A percentile compares a stretch with the other conserved stretches of the same genome.
Conservation (phyloP, 2,329 filamentous ascomycete genomes). For the Beauveria medogensis region DNA sequence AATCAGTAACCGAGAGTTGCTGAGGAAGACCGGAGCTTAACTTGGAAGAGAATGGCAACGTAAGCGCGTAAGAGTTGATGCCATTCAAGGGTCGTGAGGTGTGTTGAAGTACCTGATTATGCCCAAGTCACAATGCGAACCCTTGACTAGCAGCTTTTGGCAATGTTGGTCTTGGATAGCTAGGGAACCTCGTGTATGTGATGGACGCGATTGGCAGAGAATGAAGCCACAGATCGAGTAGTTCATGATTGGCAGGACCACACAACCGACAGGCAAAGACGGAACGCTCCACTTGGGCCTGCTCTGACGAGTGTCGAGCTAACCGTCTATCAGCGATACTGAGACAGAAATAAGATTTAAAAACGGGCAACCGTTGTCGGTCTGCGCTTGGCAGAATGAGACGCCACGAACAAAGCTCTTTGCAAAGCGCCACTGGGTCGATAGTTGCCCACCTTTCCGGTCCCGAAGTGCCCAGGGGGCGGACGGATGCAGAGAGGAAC, state of each 20-base stretch:
- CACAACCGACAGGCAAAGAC: not conserved
- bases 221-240: not conserved
- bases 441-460: slow-evolving; percentile 6
- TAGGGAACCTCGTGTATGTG: not conserved
- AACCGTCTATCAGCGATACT: not conserved
- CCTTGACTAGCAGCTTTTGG: not conserved
- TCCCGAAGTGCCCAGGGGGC: not conserved
- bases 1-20: not conserved
- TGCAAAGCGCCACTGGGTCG: slow-evolving; percentile 4
- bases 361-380: not conserved
- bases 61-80: not conserved
- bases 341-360: not conserved
- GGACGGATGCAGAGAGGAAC: not conserved
- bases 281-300: not conserved
- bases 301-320: not conserved
- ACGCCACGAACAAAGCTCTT: slow-evolving; percentile 1
- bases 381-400: slow-evolving; percentile 4
- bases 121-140: not conserved
- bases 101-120: not conserved
- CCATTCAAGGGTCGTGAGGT: not conserved
- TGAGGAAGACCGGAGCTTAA: not conserved
- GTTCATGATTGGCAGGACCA: slow-evolving; percentile 8
- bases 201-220: not conserved
- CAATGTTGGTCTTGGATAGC: not conserved
- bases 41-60: not conserved